Evolutionary conservation across 169 alveolate genomes (phyloP).

Genomic region (Plasmodium yoelii): DNA sequence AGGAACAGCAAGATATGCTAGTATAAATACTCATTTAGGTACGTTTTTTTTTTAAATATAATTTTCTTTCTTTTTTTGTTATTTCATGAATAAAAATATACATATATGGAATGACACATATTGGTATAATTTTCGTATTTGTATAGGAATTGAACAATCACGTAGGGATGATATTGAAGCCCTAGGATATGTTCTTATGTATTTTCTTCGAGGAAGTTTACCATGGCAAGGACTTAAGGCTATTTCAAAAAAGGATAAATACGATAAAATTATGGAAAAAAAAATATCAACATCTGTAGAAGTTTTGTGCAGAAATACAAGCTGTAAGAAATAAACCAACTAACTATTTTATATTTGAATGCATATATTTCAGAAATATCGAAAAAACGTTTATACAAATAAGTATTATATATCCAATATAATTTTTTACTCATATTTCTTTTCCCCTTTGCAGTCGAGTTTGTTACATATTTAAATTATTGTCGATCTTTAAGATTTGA

Average conservation of each 20-base stretch:
- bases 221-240: conserved; percentile 99
- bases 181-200: conserved; percentile 97
- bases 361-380: neutral
- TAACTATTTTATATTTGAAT: neutral
- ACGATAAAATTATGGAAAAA: conserved; percentile 98
- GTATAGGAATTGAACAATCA: conserved; percentile 93
- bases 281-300: conserved; percentile 98
- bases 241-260: conserved; percentile 96
- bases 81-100: neutral
- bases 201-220: conserved; percentile 97
- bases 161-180: conserved; percentile 99
- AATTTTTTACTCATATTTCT: neutral
- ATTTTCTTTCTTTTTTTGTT: neutral
- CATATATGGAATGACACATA: neutral
- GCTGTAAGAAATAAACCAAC: conserved; percentile 62
- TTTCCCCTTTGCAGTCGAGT: conserved; percentile 87
- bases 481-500: conserved; percentile 96
- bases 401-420: no score
- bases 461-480: conserved; percentile 93
- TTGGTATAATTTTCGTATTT: neutral
- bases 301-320: conserved; percentile 94
- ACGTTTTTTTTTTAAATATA: neutral
- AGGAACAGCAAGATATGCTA: conserved; percentile 99
- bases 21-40: conserved; percentile 98
- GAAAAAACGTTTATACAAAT: neutral